Conservation (phyloP, 768 basidiomycete species). For the Hygrophoropsis aurantiaca region DNA sequence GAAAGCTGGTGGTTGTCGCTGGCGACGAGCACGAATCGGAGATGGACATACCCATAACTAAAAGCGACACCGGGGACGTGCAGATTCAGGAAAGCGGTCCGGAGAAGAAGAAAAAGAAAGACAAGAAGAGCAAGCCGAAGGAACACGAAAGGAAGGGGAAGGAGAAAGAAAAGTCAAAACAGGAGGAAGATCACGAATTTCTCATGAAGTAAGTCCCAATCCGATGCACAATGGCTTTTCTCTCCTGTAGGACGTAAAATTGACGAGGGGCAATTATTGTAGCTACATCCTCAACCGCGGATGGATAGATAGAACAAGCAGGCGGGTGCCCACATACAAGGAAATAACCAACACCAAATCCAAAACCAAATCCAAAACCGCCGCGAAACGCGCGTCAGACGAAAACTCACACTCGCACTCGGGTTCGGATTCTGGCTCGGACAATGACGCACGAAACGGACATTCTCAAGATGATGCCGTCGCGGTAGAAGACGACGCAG, state of each 20-base stretch:
- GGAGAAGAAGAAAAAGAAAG: slow-evolving; percentile 18
- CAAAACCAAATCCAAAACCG: slow-evolving; percentile 25
- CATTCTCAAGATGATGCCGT: slow-evolving; percentile 14
- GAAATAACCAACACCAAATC: slow-evolving; percentile 61
- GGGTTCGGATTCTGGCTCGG: slow-evolving; percentile 17
- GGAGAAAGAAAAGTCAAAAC: slow-evolving; percentile 40
- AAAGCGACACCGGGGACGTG: no score
- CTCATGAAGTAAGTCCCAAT: slow-evolving; percentile 75
- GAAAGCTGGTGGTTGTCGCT: slow-evolving; percentile 61
- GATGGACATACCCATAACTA: slow-evolving; percentile 25
- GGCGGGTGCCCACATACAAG: slow-evolving; percentile 79
- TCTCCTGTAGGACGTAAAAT: not conserved
- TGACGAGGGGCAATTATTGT: not conserved
- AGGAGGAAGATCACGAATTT: slow-evolving; percentile 81
- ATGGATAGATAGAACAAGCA: slow-evolving; percentile 83
- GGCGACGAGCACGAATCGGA: slow-evolving; percentile 9
- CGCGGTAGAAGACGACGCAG: slow-evolving; percentile 51
- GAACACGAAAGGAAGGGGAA: slow-evolving; percentile 16
- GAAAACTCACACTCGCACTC: slow-evolving; percentile 4
- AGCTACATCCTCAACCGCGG: slow-evolving; percentile 98
- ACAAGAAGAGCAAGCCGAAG: slow-evolving; percentile 15
- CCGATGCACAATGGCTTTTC: not conserved
- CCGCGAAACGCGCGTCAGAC: no score
- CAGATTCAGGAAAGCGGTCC: slow-evolving; percentile 29
- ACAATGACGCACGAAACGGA: slow-evolving; percentile 23